phyloP scores from a whole-genome alignment of 2,329 filamentous ascomycete species.

The Trichoderma lentiforme region DNA sequence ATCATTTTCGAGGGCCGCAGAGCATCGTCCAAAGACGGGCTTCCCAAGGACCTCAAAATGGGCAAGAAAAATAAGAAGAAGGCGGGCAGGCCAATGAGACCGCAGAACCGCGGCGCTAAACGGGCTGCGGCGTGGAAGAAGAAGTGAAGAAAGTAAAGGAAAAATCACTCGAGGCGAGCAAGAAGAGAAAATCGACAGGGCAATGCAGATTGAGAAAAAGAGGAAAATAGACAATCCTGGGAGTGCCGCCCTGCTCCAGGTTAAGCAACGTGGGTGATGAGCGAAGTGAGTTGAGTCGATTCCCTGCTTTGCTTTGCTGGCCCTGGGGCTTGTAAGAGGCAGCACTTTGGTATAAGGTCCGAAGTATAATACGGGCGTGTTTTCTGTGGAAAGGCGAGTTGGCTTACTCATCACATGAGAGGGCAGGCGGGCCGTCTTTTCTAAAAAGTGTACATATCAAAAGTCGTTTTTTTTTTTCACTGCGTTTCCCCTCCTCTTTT shows the following conservation, averaged over 20 bases:
- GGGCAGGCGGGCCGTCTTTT: constrained; percentile 14
- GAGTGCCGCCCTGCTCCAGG: neutral
- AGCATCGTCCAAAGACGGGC: constrained; percentile 64
- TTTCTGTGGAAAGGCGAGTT: constrained; percentile 7
- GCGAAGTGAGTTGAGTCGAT: neutral
- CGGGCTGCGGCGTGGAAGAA: constrained; percentile 45
- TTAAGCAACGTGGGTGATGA: neutral
- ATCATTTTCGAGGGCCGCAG: constrained; percentile 81
- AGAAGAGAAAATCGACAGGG: constrained; percentile 29
- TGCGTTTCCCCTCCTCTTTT: neutral
- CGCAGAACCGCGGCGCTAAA: constrained; percentile 38
- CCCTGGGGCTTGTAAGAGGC: constrained; percentile 6
- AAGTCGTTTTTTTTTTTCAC: neutral
- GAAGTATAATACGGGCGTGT: neutral
- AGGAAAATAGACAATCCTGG: neutral
- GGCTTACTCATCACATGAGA: constrained; percentile 30
- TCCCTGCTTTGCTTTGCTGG: neutral
- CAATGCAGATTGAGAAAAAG: neutral
- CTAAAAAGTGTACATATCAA: constrained; percentile 7
- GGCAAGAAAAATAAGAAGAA: constrained; percentile 53
- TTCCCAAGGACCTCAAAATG: constrained; percentile 59
- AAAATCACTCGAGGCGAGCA: neutral
- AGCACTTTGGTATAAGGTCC: constrained; percentile 12
- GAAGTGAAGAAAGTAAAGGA: constrained; percentile 21
- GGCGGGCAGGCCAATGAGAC: constrained; percentile 34